These are phyloP conservation scores for Misopates orontium DNA, from an alignment of 257 asterid genomes.

Conservation along the genomic window DNA sequence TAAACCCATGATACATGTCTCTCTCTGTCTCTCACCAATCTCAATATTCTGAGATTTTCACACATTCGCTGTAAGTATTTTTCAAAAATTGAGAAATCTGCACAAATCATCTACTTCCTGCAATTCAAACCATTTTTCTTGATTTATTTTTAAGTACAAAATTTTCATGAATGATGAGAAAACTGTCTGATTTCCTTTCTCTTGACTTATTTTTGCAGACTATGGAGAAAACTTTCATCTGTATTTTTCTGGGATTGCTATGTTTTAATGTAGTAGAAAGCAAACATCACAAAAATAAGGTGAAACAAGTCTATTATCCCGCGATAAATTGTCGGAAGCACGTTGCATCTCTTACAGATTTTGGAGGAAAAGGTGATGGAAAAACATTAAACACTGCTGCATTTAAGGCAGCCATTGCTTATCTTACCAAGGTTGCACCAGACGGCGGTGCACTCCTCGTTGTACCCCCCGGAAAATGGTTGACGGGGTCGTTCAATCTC, in stretches of 20 bases:
- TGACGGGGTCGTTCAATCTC: slow-evolving; percentile 61
- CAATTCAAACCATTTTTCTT: slow-evolving; percentile 15
- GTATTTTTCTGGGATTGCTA: slow-evolving; percentile 36
- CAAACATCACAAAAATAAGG: too few species aligned
- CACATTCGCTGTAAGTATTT: slow-evolving; percentile 29
- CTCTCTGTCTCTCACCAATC: background rate
- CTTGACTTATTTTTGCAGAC: slow-evolving; percentile 25
- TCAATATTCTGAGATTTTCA: background rate
- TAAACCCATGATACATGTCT: slow-evolving; percentile 5
- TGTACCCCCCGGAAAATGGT: slow-evolving; percentile 75
- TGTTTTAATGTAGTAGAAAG: slow-evolving; percentile 27
- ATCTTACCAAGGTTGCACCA: slow-evolving; percentile 43
- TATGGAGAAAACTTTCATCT: slow-evolving; percentile 22
- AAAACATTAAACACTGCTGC: slow-evolving; percentile 54
- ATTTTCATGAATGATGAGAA: too few species aligned
- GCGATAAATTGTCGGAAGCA: slow-evolving; percentile 53
- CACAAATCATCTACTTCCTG: background rate
- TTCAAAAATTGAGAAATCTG: background rate
- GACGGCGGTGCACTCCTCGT: slow-evolving; percentile 61
- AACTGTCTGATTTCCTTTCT: background rate
- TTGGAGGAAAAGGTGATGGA: slow-evolving; percentile 66
- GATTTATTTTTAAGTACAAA: background rate
- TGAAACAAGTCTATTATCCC: slow-evolving; percentile 25
- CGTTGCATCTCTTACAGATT: slow-evolving; percentile 48
- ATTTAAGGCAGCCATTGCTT: slow-evolving; percentile 46